Evolutionary conservation across 495 filamentous ascomycete species (phyloP), one percentile per base, ranked within the genome.

Genomic region (Lasiosphaeria hispida): DNA sequence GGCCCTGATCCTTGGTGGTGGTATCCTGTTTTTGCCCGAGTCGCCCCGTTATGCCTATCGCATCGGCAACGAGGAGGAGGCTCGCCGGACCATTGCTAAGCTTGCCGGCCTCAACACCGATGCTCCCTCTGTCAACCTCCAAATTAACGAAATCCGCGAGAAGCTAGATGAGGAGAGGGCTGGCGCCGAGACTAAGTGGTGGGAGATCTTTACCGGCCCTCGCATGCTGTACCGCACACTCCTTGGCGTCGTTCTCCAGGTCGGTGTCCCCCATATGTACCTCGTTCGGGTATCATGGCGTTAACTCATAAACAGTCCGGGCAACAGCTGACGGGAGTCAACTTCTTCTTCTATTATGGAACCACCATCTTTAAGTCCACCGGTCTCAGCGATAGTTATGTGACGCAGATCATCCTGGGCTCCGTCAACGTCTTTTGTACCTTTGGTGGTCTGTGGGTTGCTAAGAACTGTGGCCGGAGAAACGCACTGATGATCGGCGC

Each of bases 261-360:
- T 60, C 14, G 49, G 53, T 50, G 14, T 17, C 23, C 17, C 17
- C 8, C 13, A 8, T 7, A 7, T 6, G 8, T 37, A 7, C 38
- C 15, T 19, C 2, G 11, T 45, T 18, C 23, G 5, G 23, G 23
- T 30, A 23, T 4, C 7, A 23, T 14, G 47, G 7, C 10, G 30
- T 52, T 59, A 35, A 57, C 52, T 35, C 14, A 41, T 30, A 10
- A 7, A 8, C 55, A 65, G 71, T 83, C 84, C 9, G 78, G 88
- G 30, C 88, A 91, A 68, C 89, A 83, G 69, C 75, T 88, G 11
- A 86, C 85, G 36, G 85, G 86, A 49, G 87, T 85, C 57, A 91
- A 91, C 71, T 92, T 88, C 76, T 86, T 90, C 73, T 91, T 92
- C 76, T 91, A 91, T 74, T 92, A 89, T 69, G 87, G 88, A 45